Base-by-base conservation (phyloP, 805 yeast genomes). In the Lachancea cidri region DNA sequence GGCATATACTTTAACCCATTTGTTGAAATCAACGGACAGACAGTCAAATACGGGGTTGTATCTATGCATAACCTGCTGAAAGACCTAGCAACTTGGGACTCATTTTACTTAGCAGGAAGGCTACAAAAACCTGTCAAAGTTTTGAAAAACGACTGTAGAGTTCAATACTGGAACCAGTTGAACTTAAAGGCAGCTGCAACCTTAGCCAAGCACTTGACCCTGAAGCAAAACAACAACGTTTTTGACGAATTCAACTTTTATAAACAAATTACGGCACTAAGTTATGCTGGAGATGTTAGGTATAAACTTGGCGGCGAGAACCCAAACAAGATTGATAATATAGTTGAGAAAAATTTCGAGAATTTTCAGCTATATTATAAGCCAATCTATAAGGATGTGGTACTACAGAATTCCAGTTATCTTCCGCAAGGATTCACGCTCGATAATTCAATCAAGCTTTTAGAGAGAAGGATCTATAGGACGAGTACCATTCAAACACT, bases 1-100 rank as follows among this genome's bases (percentile, higher is more conserved):
- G 96, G 97, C 5, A 83, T 91, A 3, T 93, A 91, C 61, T 93
- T 86, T 70, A 93, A 93, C 57, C 98, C 98, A 3, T 93, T 75
- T 61, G 87, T 86, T 5, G 71, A 74, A 34, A 70, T 88, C 40
- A 70, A 74, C 40, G 76, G 79, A 7, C 63, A 69, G 29, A 59
- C 74, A 38, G 76, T 91, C 34, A 93, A 93, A 58, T 93, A 93
- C 57, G 98, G 98, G 11, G 81, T 88, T 9, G 82, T 88, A 1
- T 79, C 86, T 4, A 70, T 76, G 47, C 73, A 76, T 17, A 72
- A 72, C 7, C 64, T 86, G 16, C 62, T 79, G 29, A 68, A 68
- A 29, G 98, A 93, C 64, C 66, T 93, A 19, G 68, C 76, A n/a
- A 77, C 82, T 41, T 93, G 98, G 98, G 70, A 78, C 20, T 76